Conservation (phyloP, 116 monocot species). For the Trichopus zeylanicus region DNA sequence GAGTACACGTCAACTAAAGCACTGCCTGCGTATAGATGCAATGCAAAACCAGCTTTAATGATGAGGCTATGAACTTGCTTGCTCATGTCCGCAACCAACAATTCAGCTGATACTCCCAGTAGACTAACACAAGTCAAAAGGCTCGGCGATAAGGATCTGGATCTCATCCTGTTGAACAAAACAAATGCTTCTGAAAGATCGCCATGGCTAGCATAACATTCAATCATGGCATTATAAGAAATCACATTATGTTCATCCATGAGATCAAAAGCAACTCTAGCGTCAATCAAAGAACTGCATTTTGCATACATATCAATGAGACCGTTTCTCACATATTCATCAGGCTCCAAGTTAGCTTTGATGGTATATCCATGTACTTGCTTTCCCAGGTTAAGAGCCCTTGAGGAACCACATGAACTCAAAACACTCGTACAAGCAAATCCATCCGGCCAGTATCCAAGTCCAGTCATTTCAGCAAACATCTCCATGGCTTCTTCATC, state of each 20-base stretch:
- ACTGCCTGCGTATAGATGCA: constrained; percentile 52
- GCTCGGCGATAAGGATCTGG: constrained; percentile 27
- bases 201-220: constrained; percentile 58
- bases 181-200: constrained; percentile 29
- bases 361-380: constrained; percentile 61
- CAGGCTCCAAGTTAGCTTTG: constrained; percentile 47
- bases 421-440: constrained; percentile 84
- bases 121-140: constrained; percentile 62
- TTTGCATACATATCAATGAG: constrained; percentile 88
- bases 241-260: constrained; percentile 38
- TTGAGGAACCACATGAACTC: constrained; percentile 54
- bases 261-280: constrained; percentile 40
- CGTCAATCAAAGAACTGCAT: constrained; percentile 44
- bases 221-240: constrained; percentile 84
- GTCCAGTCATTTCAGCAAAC: constrained; percentile 46
- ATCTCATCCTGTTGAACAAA: constrained; percentile 64
- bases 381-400: constrained; percentile 42
- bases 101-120: constrained; percentile 45
- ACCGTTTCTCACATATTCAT: constrained; percentile 71
- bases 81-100: constrained; percentile 32
- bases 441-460: constrained; percentile 56
- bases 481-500: constrained; percentile 41
- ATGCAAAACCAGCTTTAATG: constrained; percentile 33
- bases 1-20: constrained; percentile 74
- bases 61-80: constrained; percentile 61